Evolutionary conservation across 495 filamentous ascomycete species (phyloP).

Genomic region (Pyrenula aspistea): DNA sequence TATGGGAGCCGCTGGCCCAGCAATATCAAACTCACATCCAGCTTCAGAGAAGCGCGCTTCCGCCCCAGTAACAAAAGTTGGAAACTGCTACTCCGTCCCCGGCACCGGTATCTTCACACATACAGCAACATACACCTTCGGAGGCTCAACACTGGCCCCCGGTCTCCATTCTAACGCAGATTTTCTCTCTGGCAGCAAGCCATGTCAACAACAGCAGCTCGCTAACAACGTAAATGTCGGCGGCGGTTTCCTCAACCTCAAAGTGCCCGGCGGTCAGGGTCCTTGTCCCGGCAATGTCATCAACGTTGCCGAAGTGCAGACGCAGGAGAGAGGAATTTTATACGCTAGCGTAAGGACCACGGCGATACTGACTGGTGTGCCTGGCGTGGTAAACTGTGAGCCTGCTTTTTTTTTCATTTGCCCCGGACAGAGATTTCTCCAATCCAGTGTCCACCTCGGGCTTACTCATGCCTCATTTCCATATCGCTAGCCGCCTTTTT

Average conservation of each 20-base stretch:
- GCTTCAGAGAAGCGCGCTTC: background rate
- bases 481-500: slow-evolving; percentile 5
- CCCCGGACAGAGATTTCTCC: too few relatives aligned
- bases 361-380: slow-evolving; percentile 6
- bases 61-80: background rate
- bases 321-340: slow-evolving; percentile 4
- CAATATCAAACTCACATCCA: background rate
- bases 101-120: slow-evolving; percentile 6
- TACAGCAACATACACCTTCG: slow-evolving; percentile 5
- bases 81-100: slow-evolving; percentile 3
- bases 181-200: background rate
- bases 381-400: slow-evolving; percentile 1
- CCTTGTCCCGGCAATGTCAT: slow-evolving; percentile 2
- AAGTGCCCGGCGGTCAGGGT: slow-evolving; percentile 9
- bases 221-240: slow-evolving; percentile 4
- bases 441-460: too few relatives aligned
- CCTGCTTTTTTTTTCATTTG: too few relatives aligned
- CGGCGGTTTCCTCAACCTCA: slow-evolving; percentile 6
- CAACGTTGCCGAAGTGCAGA: slow-evolving; percentile 7
- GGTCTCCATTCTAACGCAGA: slow-evolving; percentile 4
- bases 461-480: background rate
- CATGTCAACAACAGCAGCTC: slow-evolving; percentile 4
- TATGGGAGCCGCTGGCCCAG: background rate
- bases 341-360: slow-evolving; percentile 11
- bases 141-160: slow-evolving; percentile 1